Evolutionary conservation across 2,329 filamentous ascomycete species (phyloP), one percentile per base, ranked within the genome.

Genomic region (Aspergillus awamori): DNA sequence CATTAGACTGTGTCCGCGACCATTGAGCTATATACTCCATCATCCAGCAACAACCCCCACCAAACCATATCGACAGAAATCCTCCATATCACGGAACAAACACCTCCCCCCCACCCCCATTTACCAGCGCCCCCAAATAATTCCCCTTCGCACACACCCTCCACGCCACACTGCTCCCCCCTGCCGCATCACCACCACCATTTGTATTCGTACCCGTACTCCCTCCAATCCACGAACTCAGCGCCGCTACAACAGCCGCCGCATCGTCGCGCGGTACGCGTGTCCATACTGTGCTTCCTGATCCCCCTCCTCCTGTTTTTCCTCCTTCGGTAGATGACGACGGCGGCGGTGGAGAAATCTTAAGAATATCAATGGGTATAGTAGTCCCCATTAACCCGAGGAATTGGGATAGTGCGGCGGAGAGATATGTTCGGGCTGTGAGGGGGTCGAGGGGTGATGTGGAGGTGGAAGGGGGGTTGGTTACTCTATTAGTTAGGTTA

Each of bases 341-440:
- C 10, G 28, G 7, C 7, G 7, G 1, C 7, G 28, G 28, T 0
- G 63, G 47, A 1, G 47, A 70, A 17, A 79, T 66, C 49, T 80
- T 80, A 13, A 82, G 67, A 36, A 83, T 79, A 59, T 83, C 81
- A 53, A 83, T 73, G 2, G 79, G 68, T 41, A 83, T 81, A 13
- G 79, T 73, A 3, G 79, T 79, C 15, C 81, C 81, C 4, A 75
- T 74, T 7, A 82, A 60, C 1, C 81, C 81, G 48, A 82, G 77
- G 66, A 79, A 82, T 68, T 81, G 79, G 20, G 76, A 75, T 1
- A 83, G 72, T 1, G 81, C 80, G 45, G 80, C 72, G 52, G 74
- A 76, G 53, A 83, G 75, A 65, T 81, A 74, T 28, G 77, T 78
- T 60, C 77, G 76, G 24, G 78, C 74, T n/a, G 80, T 81, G 62